Evolutionary conservation across 805 yeast species (phyloP), one percentile per base, ranked within the genome.

Genomic region (Wickerhamiella qilinensis): DNA sequence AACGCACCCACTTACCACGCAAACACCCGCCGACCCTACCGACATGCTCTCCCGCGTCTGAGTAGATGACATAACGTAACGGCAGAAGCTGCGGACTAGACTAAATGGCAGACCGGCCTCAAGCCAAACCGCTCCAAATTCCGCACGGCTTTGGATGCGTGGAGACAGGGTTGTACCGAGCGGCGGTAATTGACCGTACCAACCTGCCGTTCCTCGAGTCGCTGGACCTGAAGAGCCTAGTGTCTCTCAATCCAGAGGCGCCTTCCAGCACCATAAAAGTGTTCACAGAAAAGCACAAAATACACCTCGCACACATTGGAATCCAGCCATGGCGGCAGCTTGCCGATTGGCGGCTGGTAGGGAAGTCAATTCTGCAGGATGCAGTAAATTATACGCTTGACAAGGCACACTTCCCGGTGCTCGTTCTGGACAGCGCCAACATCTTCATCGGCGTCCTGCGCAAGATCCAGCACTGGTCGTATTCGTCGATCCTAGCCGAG

Each of bases 81-180:
- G n/a, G n/a, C n/a, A n/a, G n/a, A n/a, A n/a, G n/a, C n/a, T n/a
- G n/a, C n/a, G n/a, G n/a, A n/a, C n/a, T n/a, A n/a, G n/a, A n/a
- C n/a, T n/a, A n/a, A n/a, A n/a, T n/a, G n/a, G n/a, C n/a, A n/a
- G n/a, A n/a, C n/a, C n/a, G n/a, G n/a, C n/a, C n/a, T n/a, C n/a
- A n/a, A n/a, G n/a, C n/a, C n/a, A n/a, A n/a, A n/a, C n/a, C n/a
- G 28, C 28, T 29, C 7, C 49, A 49, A 34, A 33, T 41, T n/a
- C 97, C 98, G 1, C 88, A 84, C 36, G 82, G 81, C 54, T 91
- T 81, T 61, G 94, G 94, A 0, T 65, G 84, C 22, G 95, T 86
- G 3, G 96, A 91, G 58, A 76, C 77, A 20, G 93, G 93, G 0
- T 62, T 88, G 1, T 78, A 81, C 59, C 67, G 96, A 38, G 82